These are phyloP conservation scores for Candida loeiensis DNA, from an alignment of 805 yeast species.

Conservation along the genomic window DNA sequence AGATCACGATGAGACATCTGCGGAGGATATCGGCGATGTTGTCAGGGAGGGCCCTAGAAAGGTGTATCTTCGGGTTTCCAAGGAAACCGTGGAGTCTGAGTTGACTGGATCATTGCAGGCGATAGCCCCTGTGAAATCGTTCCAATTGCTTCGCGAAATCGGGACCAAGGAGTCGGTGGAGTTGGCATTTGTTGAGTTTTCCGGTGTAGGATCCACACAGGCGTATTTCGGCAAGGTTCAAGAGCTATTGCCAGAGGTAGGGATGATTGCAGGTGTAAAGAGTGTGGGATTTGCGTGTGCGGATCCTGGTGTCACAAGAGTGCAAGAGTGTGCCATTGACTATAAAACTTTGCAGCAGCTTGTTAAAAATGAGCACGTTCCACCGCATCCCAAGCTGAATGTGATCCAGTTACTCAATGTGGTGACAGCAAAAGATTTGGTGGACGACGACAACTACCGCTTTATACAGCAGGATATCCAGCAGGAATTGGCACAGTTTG, in stretches of 20 bases:
- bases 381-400: conserved; percentile 39
- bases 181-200: conserved; percentile 51
- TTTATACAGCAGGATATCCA: conserved; percentile 52
- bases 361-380: conserved; percentile 34
- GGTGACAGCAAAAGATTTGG: conserved; percentile 60
- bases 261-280: conserved; percentile 15
- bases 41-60: conserved; percentile 46
- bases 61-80: conserved; percentile 44
- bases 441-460: conserved; percentile 45
- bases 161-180: conserved; percentile 53
- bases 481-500: conserved; percentile 47
- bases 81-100: conserved; percentile 43
- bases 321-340: conserved; percentile 36
- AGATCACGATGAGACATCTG: conserved; percentile 6
- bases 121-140: conserved; percentile 38
- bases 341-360: conserved; percentile 36
- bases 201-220: conserved; percentile 14
- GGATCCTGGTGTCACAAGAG: conserved; percentile 25
- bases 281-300: conserved; percentile 35
- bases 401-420: conserved; percentile 67
- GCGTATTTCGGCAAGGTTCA: conserved; percentile 5
- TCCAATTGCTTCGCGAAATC: conserved; percentile 45
- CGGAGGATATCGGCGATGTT: conserved; percentile 19
- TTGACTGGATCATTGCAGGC: conserved; percentile 38
- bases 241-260: conserved; percentile 14